phyloP scores from a whole-genome alignment of 2,329 filamentous ascomycete genomes.

The Monilinia vaccinii-corymbosi region DNA sequence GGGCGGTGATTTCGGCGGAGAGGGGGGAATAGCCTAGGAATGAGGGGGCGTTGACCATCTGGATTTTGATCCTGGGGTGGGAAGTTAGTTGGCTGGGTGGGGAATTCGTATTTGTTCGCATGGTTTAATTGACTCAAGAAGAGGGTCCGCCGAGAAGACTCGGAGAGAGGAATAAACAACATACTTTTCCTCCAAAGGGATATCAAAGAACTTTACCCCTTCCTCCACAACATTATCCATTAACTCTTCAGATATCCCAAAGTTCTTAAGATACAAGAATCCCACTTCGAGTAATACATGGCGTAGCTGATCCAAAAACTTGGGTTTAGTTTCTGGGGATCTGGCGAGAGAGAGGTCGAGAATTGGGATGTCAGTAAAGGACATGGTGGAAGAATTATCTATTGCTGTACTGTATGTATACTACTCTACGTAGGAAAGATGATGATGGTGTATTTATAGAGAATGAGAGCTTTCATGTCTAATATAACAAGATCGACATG shows the following conservation, averaged over 20 bases:
- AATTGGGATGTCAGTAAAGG: slow-evolving; percentile 66
- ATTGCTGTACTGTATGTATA: background rate
- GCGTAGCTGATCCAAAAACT: slow-evolving; percentile 62
- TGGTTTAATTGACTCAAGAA: no score
- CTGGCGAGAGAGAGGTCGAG: slow-evolving; percentile 63
- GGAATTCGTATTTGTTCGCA: slow-evolving; percentile 37
- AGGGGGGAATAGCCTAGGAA: slow-evolving; percentile 63
- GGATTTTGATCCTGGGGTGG: slow-evolving; percentile 41
- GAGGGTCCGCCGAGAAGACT: background rate
- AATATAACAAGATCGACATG: background rate
- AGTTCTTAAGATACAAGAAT: slow-evolving; percentile 77
- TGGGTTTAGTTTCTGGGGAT: slow-evolving; percentile 56
- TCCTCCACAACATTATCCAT: slow-evolving; percentile 57
- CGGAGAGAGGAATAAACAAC: background rate
- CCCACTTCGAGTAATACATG: slow-evolving; percentile 78
- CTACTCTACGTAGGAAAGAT: background rate
- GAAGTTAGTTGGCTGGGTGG: background rate
- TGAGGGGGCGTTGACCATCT: slow-evolving; percentile 65
- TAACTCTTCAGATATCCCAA: slow-evolving; percentile 58
- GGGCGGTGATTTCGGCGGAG: slow-evolving; percentile 62
- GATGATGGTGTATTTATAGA: background rate
- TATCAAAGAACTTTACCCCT: slow-evolving; percentile 66
- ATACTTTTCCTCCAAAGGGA: slow-evolving; percentile 67
- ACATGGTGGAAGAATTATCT: slow-evolving; percentile 20
- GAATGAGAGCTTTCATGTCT: background rate